A percentile compares a stretch with the other conserved stretches of the same genome.
These are phyloP conservation scores for Aspergillus tamarii DNA, from an alignment of 2,329 filamentous ascomycete genomes.

Conservation along the genomic window DNA sequence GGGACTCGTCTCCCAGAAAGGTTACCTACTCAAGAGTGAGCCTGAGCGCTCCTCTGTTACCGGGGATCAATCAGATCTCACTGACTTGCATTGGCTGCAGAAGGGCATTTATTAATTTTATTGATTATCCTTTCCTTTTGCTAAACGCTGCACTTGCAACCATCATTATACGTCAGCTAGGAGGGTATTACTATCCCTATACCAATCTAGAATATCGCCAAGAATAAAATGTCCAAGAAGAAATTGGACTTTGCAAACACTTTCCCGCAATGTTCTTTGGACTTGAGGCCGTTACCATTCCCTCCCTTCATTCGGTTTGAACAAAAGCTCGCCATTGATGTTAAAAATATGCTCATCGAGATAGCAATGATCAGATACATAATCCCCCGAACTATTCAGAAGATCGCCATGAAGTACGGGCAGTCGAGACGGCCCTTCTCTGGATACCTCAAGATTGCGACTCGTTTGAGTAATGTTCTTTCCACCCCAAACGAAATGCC, in stretches of 20 bases:
- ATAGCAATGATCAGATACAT: conserved; percentile 7
- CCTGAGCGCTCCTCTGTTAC: background rate
- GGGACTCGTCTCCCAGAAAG: background rate
- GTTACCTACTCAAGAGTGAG: background rate
- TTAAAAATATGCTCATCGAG: conserved; percentile 19
- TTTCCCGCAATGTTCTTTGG: background rate
- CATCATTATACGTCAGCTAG: too few relatives aligned
- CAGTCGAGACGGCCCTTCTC: conserved; percentile 17
- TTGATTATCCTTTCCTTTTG: too few relatives aligned
- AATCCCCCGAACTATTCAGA: conserved; percentile 13
- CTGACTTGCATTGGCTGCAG: background rate
- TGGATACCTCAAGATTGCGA: conserved; percentile 13
- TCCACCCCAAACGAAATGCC: conserved; percentile 21
- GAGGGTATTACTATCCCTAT: too few relatives aligned
- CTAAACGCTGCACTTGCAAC: too few relatives aligned
- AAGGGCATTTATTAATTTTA: too few relatives aligned
- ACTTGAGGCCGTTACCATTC: background rate
- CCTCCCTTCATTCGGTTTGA: background rate
- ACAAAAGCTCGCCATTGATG: conserved; percentile 19
- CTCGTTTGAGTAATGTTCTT: conserved; percentile 17
- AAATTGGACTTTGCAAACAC: background rate
- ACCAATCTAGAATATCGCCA: too few relatives aligned
- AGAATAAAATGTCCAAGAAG: too few relatives aligned
- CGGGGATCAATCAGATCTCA: background rate
- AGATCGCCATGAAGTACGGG: conserved; percentile 22